Evolutionary conservation across 805 yeast genomes (phyloP).

Genomic region (Sugiyamaella smithiae): DNA sequence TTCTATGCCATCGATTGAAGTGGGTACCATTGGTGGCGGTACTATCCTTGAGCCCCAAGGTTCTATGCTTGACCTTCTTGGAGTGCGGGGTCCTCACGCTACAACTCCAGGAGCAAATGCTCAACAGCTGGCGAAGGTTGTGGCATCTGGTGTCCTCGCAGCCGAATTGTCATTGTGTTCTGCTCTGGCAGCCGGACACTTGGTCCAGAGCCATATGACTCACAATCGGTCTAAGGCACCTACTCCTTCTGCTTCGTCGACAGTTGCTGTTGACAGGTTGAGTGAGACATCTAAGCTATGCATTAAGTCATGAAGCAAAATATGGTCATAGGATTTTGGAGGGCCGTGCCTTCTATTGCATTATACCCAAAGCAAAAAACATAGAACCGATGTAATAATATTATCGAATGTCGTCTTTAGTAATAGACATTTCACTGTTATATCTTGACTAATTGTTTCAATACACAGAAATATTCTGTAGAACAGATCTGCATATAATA

Average conservation of each 20-base stretch:
- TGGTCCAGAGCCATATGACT: slow-evolving; percentile 96
- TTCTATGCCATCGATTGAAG: slow-evolving; percentile 99
- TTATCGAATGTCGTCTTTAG: neutral
- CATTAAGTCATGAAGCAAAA: slow-evolving; percentile 42
- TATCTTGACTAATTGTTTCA: no score
- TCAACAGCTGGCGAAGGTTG: slow-evolving; percentile 84
- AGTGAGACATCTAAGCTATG: slow-evolving; percentile 74
- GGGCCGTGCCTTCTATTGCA: slow-evolving; percentile 1
- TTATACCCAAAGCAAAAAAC: neutral
- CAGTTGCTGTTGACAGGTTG: slow-evolving; percentile 48
- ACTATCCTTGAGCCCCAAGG: slow-evolving; percentile 96
- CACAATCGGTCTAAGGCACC: slow-evolving; percentile 74
- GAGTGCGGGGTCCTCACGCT: slow-evolving; percentile 95
- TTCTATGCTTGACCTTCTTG: slow-evolving; percentile 90
- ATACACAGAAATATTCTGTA: no score
- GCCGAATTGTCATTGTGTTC: slow-evolving; percentile 93
- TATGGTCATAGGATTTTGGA: neutral
- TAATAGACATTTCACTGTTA: no score
- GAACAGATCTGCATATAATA: no score
- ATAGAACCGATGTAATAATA: slow-evolving; percentile 1
- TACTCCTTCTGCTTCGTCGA: slow-evolving; percentile 36
- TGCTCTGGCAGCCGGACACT: slow-evolving; percentile 97
- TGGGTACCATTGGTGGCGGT: slow-evolving; percentile 99
- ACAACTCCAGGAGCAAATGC: slow-evolving; percentile 93
- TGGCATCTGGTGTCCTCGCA: slow-evolving; percentile 93